Conservation (phyloP, 345 rosid species). For the Aegle marmelos region DNA sequence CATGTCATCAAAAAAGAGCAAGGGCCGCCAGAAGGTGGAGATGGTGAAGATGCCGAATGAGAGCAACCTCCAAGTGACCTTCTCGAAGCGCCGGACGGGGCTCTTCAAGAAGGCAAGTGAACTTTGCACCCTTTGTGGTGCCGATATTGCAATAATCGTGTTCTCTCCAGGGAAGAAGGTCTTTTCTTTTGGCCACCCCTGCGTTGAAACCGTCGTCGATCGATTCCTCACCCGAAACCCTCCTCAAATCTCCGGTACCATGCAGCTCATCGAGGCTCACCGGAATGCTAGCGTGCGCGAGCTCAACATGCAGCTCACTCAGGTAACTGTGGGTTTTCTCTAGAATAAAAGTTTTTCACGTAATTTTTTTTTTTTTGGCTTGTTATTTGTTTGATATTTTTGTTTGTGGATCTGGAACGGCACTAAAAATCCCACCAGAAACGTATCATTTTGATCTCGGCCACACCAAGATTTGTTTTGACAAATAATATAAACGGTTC, state of each 20-base stretch:
- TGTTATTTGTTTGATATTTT: too few relatives aligned
- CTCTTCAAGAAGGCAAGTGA: conserved; percentile 45
- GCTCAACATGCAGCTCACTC: conserved; percentile 46
- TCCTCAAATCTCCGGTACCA: conserved; percentile 21
- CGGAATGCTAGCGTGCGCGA: conserved; percentile 38
- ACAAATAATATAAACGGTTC: not conserved
- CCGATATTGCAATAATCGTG: conserved; percentile 30
- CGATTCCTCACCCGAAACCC: conserved; percentile 24
- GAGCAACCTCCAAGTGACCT: conserved; percentile 37
- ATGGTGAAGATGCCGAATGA: conserved; percentile 34
- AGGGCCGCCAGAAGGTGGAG: conserved; percentile 38
- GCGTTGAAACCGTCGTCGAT: conserved; percentile 21
- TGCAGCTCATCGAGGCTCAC: conserved; percentile 44
- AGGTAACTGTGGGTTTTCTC: too few relatives aligned
- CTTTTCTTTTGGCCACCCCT: conserved; percentile 39
- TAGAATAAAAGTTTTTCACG: too few relatives aligned
- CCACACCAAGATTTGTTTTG: too few relatives aligned
- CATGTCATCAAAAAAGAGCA: conserved; percentile 22
- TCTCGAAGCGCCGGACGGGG: conserved; percentile 35
- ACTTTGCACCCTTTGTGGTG: conserved; percentile 38
- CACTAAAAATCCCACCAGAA: too few relatives aligned
- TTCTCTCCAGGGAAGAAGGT: conserved; percentile 36
- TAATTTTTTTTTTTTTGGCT: too few relatives aligned
- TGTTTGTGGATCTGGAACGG: too few relatives aligned
- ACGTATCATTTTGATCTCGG: too few relatives aligned